phyloP scores from a whole-genome alignment of 768 basidiomycete species.

The Pleurotus eryngii region DNA sequence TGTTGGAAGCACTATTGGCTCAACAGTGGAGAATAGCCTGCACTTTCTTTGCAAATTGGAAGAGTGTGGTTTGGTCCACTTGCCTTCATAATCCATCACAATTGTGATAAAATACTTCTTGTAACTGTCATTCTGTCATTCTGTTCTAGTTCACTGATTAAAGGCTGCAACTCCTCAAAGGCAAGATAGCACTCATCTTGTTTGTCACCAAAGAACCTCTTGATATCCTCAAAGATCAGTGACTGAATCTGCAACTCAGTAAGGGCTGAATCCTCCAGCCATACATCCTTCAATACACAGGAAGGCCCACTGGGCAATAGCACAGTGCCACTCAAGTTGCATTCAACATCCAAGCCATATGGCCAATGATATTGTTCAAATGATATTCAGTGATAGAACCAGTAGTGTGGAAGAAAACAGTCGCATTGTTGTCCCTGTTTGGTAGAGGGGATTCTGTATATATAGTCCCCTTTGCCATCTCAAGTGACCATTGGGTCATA shows the following conservation, averaged over 20 bases:
- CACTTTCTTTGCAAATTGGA: too few species aligned
- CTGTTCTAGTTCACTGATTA: too few species aligned
- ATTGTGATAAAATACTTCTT: too few species aligned
- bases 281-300: conserved; percentile 18
- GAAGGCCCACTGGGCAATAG: not conserved
- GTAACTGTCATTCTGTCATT: too few species aligned
- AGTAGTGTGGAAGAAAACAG: not conserved
- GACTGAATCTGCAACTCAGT: conserved; percentile 15
- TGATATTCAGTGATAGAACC: not conserved
- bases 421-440: not conserved
- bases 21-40: too few species aligned
- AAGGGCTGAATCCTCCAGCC: conserved; percentile 9
- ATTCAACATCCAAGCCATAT: conserved; percentile 9
- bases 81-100: too few species aligned
- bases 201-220: not conserved
- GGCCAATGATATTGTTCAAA: conserved; percentile 4
- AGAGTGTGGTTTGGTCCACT: too few species aligned
- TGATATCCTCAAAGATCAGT: conserved; percentile 8
- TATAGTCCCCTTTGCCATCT: not conserved
- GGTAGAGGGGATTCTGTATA: too few species aligned
- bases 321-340: not conserved
- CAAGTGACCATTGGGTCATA: conserved; percentile 5
- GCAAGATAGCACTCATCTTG: too few species aligned
- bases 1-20: too few species aligned
- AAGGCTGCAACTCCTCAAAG: too few species aligned